Evolutionary conservation across 805 yeast genomes (phyloP), one percentile per base, ranked within the genome.

Genomic region (Sugiyamaella floridensis): DNA sequence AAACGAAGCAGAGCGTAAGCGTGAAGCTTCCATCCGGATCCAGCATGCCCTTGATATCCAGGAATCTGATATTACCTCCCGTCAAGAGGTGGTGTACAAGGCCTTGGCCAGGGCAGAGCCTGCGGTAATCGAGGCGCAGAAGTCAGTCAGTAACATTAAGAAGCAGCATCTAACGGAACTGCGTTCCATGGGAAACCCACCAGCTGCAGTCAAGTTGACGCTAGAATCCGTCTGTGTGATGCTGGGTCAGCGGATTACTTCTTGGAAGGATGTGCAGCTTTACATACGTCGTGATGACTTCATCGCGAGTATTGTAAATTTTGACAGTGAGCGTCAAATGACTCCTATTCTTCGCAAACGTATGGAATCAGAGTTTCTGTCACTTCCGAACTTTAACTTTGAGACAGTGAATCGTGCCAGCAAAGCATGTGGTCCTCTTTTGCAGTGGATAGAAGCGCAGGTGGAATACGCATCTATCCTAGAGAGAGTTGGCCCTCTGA

Each of bases 341-440:
- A 71, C 82, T 0, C 64, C 72, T 0, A 77, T 75, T 3, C 59
- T 83, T n/a, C 70, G 88, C 34, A 60, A 68, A 0, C 72, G 68
- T 50, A 80, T 92, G 82, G 82, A 82, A 41, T 57, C 65, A 0
- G 73, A 72, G 1, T 92, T 85, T 61, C 67, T 90, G 10, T 71
- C 83, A 0, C 71, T 81, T 50, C 77, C 82, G 0, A 84, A 80
- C 49, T 90, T 78, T 64, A 87, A 79, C 42, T 85, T 70, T 60
- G 89, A 83, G 47, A 70, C 86, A 0, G 96, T 88, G 0, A 80
- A 86, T 60, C 73, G 97, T 41, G 98, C 98, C 4, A 85, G 95
- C 67, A 89, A 86, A 63, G 97, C 97, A 0, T 89, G 97, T 71
- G 98, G 97, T 0, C 98, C 98, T 0, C 70, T 92, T 37, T 63